Base-by-base conservation (phyloP, 768 basidiomycete species). In the Amanita inopinata region DNA sequence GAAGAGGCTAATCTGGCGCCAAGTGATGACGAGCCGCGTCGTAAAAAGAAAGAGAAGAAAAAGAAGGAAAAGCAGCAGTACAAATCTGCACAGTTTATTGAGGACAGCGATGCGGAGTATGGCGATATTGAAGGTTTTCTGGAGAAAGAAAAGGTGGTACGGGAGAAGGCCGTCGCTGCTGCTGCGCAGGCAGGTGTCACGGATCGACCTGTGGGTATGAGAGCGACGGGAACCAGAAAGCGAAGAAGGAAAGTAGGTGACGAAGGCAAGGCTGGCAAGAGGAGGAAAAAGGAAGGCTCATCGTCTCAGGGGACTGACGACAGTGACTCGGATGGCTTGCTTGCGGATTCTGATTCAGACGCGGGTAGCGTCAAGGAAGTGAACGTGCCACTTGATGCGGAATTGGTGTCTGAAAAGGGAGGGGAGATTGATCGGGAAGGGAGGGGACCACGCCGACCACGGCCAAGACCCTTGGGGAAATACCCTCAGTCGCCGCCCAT, bases 81-180 rank as follows among this genome's bases (percentile, higher is more conserved):
- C 69, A 91, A 90, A 59, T 87, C 83, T 5, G 89, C 88, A 7
- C 83, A 88, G 58, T 87, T 93, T 57, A 91, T 94, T 57, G 80
- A 85, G 55, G 91, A 96, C 62, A 89, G 86, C 48, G 92, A 96
- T 53, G 81, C 69, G 43, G 87, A 89, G 58, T 77, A 77, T 45
- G 85, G 74, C 11, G 80, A 84, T 54, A 82, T 90, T 59, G 81
- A 84, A 38, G 76, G 69, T 4, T 96, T 96, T 70, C 76, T 91
- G 45, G 81, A 71, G 60, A 74, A 70, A 53, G 92, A 94, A 61
- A 74, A 72, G 53, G 64, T 48, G 38, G 58, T 76, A 53, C 70
- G 84, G 35, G 74, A 76, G 55, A 71, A 67, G 57, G 70, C 70
- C 3, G 65, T 64, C 18, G 65, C 63, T 24, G 64, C 64, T 20